phyloP scores from a whole-genome alignment of 345 rosid genomes.

The Rhizophora apiculata region DNA sequence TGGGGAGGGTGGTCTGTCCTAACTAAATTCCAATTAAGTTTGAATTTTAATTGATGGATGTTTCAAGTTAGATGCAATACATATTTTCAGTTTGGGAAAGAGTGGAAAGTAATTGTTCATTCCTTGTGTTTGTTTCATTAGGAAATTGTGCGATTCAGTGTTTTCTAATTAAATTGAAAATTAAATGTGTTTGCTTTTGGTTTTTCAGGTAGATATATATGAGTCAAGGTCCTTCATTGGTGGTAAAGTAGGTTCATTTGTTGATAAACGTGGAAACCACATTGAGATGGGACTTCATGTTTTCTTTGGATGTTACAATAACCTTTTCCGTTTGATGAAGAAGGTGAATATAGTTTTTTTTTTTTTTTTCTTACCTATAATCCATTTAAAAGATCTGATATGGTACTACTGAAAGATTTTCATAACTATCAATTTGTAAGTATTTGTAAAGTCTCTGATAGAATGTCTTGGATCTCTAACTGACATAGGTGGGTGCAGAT shows the following conservation, averaged over 20 bases:
- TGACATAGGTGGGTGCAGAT: slow-evolving; percentile 78
- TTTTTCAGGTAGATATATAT: slow-evolving; percentile 83
- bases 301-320: slow-evolving; percentile 97
- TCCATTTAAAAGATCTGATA: not conserved
- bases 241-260: slow-evolving; percentile 98
- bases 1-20: too few species aligned
- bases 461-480: slow-evolving; percentile 17
- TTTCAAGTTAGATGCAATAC: too few species aligned
- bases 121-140: not conserved
- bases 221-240: slow-evolving; percentile 91
- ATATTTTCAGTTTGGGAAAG: too few species aligned
- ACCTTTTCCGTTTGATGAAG: slow-evolving; percentile 94
- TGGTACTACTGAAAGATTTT: not conserved
- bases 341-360: slow-evolving; percentile 50
- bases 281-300: slow-evolving; percentile 98
- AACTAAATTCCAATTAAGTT: too few species aligned
- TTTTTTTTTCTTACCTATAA: not conserved
- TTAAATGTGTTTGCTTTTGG: slow-evolving; percentile 7
- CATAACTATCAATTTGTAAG: not conserved
- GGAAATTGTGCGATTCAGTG: not conserved
- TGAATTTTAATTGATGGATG: too few species aligned
- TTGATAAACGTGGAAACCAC: slow-evolving; percentile 88
- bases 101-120: too few species aligned
- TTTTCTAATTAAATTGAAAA: not conserved
- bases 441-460: slow-evolving; percentile 18